phyloP scores from a whole-genome alignment of 23 red algal species.

The Gracilaria gracilis region DNA sequence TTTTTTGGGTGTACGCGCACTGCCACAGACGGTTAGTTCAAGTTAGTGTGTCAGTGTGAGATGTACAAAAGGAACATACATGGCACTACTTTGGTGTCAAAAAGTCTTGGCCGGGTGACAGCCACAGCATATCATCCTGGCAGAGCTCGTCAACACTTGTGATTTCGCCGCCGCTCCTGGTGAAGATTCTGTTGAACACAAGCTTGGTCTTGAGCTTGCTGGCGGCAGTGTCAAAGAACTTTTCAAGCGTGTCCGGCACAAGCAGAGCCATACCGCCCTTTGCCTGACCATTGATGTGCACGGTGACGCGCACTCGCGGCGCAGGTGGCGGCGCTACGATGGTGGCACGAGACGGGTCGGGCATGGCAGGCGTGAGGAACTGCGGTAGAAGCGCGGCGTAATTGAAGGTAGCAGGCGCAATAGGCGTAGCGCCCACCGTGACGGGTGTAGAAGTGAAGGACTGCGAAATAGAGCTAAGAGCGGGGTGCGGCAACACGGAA shows the following conservation, averaged over 20 bases:
- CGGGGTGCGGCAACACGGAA: not conserved
- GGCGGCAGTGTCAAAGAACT: constrained; percentile 55
- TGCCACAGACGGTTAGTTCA: not conserved
- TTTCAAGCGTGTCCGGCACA: constrained; percentile 46
- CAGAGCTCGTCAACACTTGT: constrained; percentile 74
- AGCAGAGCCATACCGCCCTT: constrained; percentile 64
- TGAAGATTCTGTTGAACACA: constrained; percentile 58
- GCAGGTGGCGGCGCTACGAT: constrained; percentile 35
- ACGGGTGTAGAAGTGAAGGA: not conserved
- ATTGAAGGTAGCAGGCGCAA: constrained; percentile 10
- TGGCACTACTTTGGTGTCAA: constrained; percentile 63
- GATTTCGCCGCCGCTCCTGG: constrained; percentile 84
- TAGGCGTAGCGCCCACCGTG: not conserved
- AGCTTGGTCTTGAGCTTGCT: constrained; percentile 32
- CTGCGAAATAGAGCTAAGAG: constrained; percentile 1
- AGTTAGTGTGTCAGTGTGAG: not conserved
- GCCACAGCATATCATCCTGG: constrained; percentile 85
- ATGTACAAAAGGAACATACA: not conserved
- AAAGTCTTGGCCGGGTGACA: constrained; percentile 86
- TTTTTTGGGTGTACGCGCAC: not conserved
- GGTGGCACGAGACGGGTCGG: constrained; percentile 23
- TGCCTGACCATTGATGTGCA: constrained; percentile 68
- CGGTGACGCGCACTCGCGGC: constrained; percentile 64
- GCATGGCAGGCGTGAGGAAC: constrained; percentile 12
- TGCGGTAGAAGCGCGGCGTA: constrained; percentile 46